These are phyloP conservation scores for Penicillium salamii DNA, from an alignment of 495 filamentous ascomycete species.

Conservation along the genomic window DNA sequence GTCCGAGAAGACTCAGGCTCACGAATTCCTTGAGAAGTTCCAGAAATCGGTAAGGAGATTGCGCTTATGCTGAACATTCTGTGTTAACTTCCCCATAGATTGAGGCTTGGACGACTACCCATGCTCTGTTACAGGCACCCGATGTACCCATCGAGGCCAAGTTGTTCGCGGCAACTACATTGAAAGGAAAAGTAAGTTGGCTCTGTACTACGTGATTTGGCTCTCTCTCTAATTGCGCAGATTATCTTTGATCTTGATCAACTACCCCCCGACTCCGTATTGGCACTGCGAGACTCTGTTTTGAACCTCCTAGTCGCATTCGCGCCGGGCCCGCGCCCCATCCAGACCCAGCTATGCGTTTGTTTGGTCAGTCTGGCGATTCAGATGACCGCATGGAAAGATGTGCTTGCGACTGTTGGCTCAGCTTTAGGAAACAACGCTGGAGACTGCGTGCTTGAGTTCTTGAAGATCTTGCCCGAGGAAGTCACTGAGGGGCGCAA, in stretches of 20 bases:
- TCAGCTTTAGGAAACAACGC: constrained; percentile 72
- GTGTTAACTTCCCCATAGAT: constrained; percentile 46
- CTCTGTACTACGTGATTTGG: not conserved
- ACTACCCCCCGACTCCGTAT: constrained; percentile 70
- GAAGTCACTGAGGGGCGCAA: constrained; percentile 99
- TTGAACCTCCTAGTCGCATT: constrained; percentile 74
- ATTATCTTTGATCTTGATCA: constrained; percentile 84
- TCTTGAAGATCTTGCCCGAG: constrained; percentile 93
- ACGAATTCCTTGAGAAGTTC: constrained; percentile 88
- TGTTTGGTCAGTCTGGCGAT: constrained; percentile 91
- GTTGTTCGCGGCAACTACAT: constrained; percentile 91
- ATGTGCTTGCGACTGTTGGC: constrained; percentile 81
- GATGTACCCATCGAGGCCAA: constrained; percentile 75
- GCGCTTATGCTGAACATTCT: not conserved
- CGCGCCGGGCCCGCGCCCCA: constrained; percentile 80
- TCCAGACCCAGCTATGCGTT: constrained; percentile 91
- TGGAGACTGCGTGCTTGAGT: constrained; percentile 85
- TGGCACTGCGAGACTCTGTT: constrained; percentile 76
- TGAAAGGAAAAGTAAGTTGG: constrained; percentile 88
- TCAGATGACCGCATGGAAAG: constrained; percentile 94
- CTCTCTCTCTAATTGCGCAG: constrained; percentile 42
- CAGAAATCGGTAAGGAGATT: constrained; percentile 86
- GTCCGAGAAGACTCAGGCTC: constrained; percentile 81
- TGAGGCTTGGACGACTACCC: constrained; percentile 86
- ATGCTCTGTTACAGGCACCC: constrained; percentile 76